phyloP scores from a whole-genome alignment of 2,329 filamentous ascomycete genomes.

The Penicillium sp. region DNA sequence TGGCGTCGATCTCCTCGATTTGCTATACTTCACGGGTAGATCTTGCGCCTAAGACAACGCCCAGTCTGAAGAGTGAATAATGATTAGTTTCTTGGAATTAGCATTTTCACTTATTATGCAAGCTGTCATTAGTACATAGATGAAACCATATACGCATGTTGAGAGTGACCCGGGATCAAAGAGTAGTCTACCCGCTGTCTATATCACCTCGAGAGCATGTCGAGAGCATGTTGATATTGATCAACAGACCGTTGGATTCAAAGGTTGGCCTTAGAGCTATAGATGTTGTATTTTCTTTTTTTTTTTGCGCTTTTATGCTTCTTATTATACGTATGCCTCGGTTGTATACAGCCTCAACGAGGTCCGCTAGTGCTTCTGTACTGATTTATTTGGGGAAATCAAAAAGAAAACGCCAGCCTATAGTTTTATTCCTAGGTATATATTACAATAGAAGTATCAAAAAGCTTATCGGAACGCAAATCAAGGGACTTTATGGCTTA shows the following conservation, averaged over 20 bases:
- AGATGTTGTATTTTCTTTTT: background rate
- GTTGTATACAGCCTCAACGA: background rate
- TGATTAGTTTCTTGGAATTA: background rate
- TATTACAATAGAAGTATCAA: background rate
- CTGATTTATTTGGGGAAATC: background rate
- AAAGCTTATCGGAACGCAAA: background rate
- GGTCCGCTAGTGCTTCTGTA: background rate
- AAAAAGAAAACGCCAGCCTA: background rate
- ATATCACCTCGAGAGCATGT: background rate
- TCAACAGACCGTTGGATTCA: background rate
- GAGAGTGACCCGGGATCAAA: background rate
- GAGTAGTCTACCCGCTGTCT: background rate
- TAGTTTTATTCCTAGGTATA: too few species aligned
- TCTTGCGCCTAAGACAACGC: background rate
- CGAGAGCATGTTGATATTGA: background rate
- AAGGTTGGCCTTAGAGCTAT: too few species aligned
- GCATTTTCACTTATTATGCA: background rate
- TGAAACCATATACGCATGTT: background rate
- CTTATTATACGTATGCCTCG: background rate
- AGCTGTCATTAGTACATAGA: background rate
- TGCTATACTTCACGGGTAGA: background rate
- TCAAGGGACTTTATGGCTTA: background rate
- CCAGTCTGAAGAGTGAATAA: background rate
- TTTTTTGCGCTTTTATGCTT: background rate
- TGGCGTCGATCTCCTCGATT: background rate